These are phyloP conservation scores for Pythium aristosporum DNA, from an alignment of 352 stramenopile species.

Conservation along the genomic window DNA sequence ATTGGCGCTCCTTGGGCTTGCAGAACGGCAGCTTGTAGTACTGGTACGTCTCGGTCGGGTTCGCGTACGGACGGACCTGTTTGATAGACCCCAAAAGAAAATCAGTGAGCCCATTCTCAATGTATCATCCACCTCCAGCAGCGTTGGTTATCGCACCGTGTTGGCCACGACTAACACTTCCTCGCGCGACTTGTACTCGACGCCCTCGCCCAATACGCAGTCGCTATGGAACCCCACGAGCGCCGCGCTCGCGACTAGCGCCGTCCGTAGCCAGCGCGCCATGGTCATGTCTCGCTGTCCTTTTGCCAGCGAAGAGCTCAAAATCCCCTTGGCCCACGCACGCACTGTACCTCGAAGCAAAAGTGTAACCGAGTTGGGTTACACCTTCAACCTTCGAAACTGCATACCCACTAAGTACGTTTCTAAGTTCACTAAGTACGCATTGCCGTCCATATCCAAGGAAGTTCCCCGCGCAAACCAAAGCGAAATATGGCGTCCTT, in stretches of 20 bases:
- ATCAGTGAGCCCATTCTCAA: not conserved
- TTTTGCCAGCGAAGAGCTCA: constrained; percentile 1
- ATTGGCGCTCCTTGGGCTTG: constrained; percentile 77
- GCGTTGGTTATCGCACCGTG: constrained; percentile 40
- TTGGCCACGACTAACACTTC: constrained; percentile 73
- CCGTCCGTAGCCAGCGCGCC: constrained; percentile 15
- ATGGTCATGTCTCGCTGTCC: constrained; percentile 7
- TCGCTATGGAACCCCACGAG: constrained; percentile 8
- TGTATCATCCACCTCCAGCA: not conserved
- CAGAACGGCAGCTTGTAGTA: constrained; percentile 99
- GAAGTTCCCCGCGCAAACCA: not conserved
- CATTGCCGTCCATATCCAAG: not conserved
- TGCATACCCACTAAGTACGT: not conserved
- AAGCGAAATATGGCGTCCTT: constrained; percentile 18
- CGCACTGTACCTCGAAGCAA: constrained; percentile 4
- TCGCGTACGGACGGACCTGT: constrained; percentile 93
- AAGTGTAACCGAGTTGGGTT: not conserved
- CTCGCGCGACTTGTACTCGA: constrained; percentile 35
- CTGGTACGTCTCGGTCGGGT: constrained; percentile 98
- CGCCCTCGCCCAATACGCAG: constrained; percentile 9
- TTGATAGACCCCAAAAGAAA: not conserved
- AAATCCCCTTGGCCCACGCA: not conserved
- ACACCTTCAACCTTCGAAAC: not conserved
- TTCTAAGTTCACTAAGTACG: not conserved
- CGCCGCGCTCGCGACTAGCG: constrained; percentile 11